Base-by-base conservation (phyloP, 2,329 filamentous ascomycete species). In the Eutypella sp. region DNA sequence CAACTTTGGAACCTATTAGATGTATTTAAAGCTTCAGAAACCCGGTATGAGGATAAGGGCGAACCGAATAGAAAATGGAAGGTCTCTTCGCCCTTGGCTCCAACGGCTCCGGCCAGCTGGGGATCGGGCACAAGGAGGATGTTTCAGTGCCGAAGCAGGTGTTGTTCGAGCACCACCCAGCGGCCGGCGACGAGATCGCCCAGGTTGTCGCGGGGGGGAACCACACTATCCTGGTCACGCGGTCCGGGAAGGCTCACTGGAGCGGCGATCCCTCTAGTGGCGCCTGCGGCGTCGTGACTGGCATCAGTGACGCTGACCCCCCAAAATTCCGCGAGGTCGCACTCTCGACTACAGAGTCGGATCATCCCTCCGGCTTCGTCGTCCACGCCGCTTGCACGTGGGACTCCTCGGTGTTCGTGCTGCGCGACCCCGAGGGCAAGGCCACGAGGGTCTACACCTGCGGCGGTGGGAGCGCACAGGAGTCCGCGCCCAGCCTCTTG, bases 211-310 rank as follows among this genome's bases (percentile, higher is more conserved):
- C 88, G 7, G 92, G 92, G 4, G 91, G 91, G 1, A 96, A 96
- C 59, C 92, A 96, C 64, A 95, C 89, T 0, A 68, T 96, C 4
- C 63, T 95, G 9, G 70, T 90, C 10, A 79, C 77, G n/a, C 59
- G 70, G 4, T 61, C 71, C 22, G 84, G 84, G 0, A 55, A 68
- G 1, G 69, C 91, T 0, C 86, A 80, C 58, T 82, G 79, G 57
- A 76, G 81, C 39, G 90, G 90, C 1, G 78, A 84, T 47, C 71
- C 67, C 7, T 60, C 67, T 2, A 71, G 62, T 10, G 79, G 80
- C 11, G 77, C 79, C 2, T 83, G 79, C 51, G 80, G 79, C 2
- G 54, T 72, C 9, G 51, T 63, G 0, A 55, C 64, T 3, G 51
- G 54, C 5, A 44, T 45, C 20, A 24, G 15, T 10, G 50, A 47